Base-by-base conservation (phyloP, 164 flowering plant species). In the Nymphaea thermarum region DNA sequence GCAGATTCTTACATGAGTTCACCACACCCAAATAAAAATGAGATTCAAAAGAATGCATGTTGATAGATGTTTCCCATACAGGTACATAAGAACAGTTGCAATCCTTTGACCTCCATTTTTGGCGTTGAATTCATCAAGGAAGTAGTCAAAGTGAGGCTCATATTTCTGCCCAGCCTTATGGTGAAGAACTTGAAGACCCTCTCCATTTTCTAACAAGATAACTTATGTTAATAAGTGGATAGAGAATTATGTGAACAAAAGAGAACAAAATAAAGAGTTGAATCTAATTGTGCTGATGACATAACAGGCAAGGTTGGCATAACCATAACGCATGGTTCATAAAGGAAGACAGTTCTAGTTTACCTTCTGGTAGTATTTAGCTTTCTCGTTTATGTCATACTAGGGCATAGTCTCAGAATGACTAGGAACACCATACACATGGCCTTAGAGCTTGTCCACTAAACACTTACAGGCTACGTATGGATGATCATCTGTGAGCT, bases 81-180 rank as follows among this genome's bases (percentile, higher is more conserved):
- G 79, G 77, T 94, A 94, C 95, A 88, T 89, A 71, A 94, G 85
- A 65, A 94, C 68, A 12, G 98, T 91, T n/a, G 99, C 99, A 62
- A 85, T 83, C 60, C 97, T 81, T 68, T 94, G 95, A 64, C 97
- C 97, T 43, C 97, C 97, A 74, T 87, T 86, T 70, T 82, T 79
- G 17, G 83, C 85, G 79, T 86, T 85, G 72, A 82, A 90, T 73
- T 86, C 87, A 69, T 94, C 96, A 63, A 78, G 80, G 73, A 91
- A 94, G 80, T 88, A 91, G 74, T 94, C 99, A 74, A 55, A 86
- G 77, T 91, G 99, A 64, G 98, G 83, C 64, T 90, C 99, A 74
- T 87, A 91, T 67, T 86, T 94, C 75, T 94, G 92, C 11, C 98
- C 98, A 74, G 72, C 90, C 80, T 88, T 93, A 72, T 87, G 91